phyloP scores from a whole-genome alignment of 1,284 basidiomycete genomes.

The Inonotus obliquus region DNA sequence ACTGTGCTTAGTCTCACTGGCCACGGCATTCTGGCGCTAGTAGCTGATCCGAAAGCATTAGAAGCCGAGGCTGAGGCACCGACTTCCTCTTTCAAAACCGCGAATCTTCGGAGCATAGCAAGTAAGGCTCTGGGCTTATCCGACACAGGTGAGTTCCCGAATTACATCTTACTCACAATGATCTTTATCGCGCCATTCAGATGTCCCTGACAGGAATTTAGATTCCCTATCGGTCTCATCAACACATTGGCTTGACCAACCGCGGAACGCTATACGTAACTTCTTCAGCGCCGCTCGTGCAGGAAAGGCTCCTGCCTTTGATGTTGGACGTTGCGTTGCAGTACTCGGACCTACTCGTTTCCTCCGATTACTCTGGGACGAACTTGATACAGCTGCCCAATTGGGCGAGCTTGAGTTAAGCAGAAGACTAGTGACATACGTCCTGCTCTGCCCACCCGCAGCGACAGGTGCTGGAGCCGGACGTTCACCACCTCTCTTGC shows the following conservation, averaged over 20 bases:
- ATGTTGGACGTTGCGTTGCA: constrained; percentile 58
- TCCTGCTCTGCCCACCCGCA: constrained; percentile 51
- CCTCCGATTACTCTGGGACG: constrained; percentile 58
- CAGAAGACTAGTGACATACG: constrained; percentile 57
- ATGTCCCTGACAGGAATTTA: constrained; percentile 19
- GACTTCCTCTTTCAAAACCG: constrained; percentile 34
- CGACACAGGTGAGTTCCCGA: constrained; percentile 34
- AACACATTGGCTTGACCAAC: constrained; percentile 38
- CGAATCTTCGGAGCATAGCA: constrained; percentile 40
- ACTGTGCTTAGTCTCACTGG: constrained; percentile 63
- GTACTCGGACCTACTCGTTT: constrained; percentile 53
- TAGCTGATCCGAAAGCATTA: constrained; percentile 32
- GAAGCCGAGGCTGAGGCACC: constrained; percentile 31
- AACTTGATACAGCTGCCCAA: constrained; percentile 45
- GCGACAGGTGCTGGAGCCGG: constrained; percentile 25
- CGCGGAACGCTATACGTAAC: constrained; percentile 47
- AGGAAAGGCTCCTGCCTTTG: constrained; percentile 57
- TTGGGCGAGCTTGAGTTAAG: constrained; percentile 55
- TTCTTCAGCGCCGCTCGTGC: constrained; percentile 50
- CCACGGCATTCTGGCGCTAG: constrained; percentile 46
- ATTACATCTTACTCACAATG: not conserved
- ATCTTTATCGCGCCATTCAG: constrained; percentile 3
- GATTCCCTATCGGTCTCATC: constrained; percentile 17
- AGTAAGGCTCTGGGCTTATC: constrained; percentile 39
- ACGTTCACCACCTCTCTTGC: constrained; percentile 56